Conservation (phyloP, 257 asterid genomes). For the Lithospermum erythrorhizon region DNA sequence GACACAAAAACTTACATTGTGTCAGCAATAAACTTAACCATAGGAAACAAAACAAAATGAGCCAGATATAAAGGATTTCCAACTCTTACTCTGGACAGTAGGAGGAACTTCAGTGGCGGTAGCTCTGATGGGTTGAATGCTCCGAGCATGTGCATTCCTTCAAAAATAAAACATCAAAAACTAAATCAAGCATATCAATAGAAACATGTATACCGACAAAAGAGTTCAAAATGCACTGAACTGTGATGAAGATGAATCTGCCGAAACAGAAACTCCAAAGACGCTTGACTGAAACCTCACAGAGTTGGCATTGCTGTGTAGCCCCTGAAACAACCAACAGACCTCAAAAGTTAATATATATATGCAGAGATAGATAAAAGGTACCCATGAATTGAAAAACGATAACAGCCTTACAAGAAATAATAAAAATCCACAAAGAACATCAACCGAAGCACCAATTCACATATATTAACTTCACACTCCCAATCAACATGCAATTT, state of each 20-base stretch:
- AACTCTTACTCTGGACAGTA: slow-evolving; percentile 46
- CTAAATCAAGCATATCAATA: not conserved
- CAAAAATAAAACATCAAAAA: not conserved
- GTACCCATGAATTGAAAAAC: too few species aligned
- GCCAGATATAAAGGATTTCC: not conserved
- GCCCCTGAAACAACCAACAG: slow-evolving; percentile 22
- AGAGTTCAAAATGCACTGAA: slow-evolving; percentile 29
- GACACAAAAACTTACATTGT: slow-evolving; percentile 8
- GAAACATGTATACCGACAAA: not conserved
- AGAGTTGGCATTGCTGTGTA: slow-evolving; percentile 19
- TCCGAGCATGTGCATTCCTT: slow-evolving; percentile 29
- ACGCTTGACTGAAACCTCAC: slow-evolving; percentile 53
- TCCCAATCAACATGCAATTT: not conserved
- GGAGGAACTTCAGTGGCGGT: slow-evolving; percentile 77
- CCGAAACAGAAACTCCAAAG: slow-evolving; percentile 31
- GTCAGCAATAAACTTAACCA: slow-evolving; percentile 13
- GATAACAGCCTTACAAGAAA: too few species aligned
- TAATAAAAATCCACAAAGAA: too few species aligned
- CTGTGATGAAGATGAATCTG: slow-evolving; percentile 41
- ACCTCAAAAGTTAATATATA: not conserved
- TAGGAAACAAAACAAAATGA: slow-evolving; percentile 3
- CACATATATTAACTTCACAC: not conserved
- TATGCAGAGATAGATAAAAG: not conserved
- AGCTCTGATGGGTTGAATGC: slow-evolving; percentile 51
- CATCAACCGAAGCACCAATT: not conserved